A percentile compares a stretch with the other conserved stretches of the same genome.
These are phyloP conservation scores for Venturia oleaginea DNA, from an alignment of 2,329 filamentous ascomycete genomes.

Conservation along the genomic window DNA sequence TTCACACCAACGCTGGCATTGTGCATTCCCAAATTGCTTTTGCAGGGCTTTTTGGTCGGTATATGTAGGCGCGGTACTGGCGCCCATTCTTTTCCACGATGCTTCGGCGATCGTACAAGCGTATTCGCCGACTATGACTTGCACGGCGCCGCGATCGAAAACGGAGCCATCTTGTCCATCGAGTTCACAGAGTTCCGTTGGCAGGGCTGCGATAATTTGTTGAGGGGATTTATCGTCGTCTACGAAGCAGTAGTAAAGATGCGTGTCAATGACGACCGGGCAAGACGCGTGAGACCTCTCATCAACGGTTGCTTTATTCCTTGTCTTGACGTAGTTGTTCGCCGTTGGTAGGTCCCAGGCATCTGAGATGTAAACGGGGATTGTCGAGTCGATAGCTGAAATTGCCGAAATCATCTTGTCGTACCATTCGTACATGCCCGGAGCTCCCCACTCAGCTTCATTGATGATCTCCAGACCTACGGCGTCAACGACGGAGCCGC, in stretches of 20 bases:
- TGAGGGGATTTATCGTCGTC: conserved; percentile 43
- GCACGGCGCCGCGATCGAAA: conserved; percentile 40
- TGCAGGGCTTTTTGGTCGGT: conserved; percentile 30
- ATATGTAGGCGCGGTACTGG: conserved; percentile 14
- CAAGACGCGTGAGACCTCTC: conserved; percentile 22
- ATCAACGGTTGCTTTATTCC: conserved; percentile 27
- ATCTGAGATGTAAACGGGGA: conserved; percentile 51
- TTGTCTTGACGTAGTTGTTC: conserved; percentile 36
- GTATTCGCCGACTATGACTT: conserved; percentile 49
- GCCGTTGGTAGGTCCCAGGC: conserved; percentile 44
- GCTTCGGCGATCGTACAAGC: conserved; percentile 46
- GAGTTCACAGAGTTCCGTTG: conserved; percentile 36
- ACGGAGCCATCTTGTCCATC: conserved; percentile 40
- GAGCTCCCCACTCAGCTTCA: conserved; percentile 42
- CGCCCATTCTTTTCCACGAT: conserved; percentile 35
- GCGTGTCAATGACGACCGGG: conserved; percentile 49
- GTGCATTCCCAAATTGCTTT: conserved; percentile 38
- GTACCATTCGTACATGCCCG: conserved; percentile 50
- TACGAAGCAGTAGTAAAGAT: conserved; percentile 51
- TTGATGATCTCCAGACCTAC: conserved; percentile 51
- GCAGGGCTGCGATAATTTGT: conserved; percentile 41
- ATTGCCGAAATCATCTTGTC: conserved; percentile 40
- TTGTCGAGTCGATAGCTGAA: conserved; percentile 36
- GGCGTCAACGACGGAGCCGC: conserved; percentile 25
- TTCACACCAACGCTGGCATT: conserved; percentile 41